Base-by-base conservation (phyloP, 2,329 filamentous ascomycete genomes). In the Pestalotiopsis fici region DNA sequence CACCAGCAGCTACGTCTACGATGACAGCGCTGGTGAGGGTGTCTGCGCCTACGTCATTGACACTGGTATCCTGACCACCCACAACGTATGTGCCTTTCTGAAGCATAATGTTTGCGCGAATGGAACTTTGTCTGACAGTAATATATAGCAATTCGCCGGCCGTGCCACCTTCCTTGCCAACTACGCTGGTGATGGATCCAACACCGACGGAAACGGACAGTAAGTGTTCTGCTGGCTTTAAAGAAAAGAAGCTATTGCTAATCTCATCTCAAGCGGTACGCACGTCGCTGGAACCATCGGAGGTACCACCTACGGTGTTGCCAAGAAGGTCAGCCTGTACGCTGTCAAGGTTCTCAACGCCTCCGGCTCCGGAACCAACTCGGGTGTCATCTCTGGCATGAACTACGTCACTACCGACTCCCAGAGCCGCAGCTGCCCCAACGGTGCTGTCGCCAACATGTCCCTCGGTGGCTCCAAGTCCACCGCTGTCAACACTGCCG, bases 371-470 rank as follows among this genome's bases (percentile, higher is more conserved):
- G 80, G 81, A 65, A 73, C 75, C 64, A 80, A 75, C 71, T 81
- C 81, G 9, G 79, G 74, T 66, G 79, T 84, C 71, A 78, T 84
- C 64, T 80, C 81, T 25, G 82, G 81, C 69, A 82, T 83, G 70
- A 80, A 83, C 74, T 83, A 75, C 55, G 82, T 83, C 15, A 73
- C 75, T 66, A 67, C 71, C 55, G 80, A 83, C 70, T 73, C 78
- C 23, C 47, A 71, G 63, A 74, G 67, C 18, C 78, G 79, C 67
- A 73, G 65, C 69, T 83, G 82, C 77, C 76, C 78, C 72, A 79
- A 76, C 64, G 82, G 83, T 55, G 78, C 81, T 50, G 85, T 88
- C 18, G 82, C 85, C 72, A 87, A 85, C 79, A 87, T 89, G 86
- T 87, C 85, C 18, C 83, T 89, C 3, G 86, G 87, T 11, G 86